Base-by-base conservation (phyloP, 2,329 filamentous ascomycete genomes). In the Venturia carpophila region DNA sequence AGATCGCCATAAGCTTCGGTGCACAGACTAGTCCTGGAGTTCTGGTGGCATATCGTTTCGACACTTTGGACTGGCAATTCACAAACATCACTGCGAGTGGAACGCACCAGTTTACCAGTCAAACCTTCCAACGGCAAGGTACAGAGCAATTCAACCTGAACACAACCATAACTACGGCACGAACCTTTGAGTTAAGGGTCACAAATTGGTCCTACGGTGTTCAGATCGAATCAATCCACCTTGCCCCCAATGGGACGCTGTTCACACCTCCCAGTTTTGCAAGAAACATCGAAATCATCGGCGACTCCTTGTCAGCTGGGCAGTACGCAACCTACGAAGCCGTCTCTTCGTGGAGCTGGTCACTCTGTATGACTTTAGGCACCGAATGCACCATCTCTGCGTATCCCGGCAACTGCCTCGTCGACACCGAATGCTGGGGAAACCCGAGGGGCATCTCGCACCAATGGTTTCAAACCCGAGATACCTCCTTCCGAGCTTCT, bases 141-240 rank as follows among this genome's bases (percentile, higher is more conserved):
- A 60, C 47, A 34, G 21, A 47, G 21, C 47, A 30, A 34, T 61
- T 64, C 47, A 58, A 27, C 13, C n/a, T 52, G 17, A 64, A 13
- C n/a, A 5, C 30, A 10, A 34, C 4, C 5, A 58, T 19, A 58
- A 42, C 52, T 11, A 76, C 71, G 49, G 79, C 79, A 0, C 77
- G 78, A 41, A 79, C 77, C 0, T 84, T 86, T 66, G 83, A 86
- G 70, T 72, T 86, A 69, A 76, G 83, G 70, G 83, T 86, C 19
- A 83, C 83, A 1, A 87, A 87, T 69, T 87, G 83, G 83, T 83
- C 78, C 19, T 82, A 82, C 68, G 83, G 83, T 13, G 79, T 86
- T 3, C 84, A 87, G 71, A 79, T 87, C 56, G 74, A 76, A 21
- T 75, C 78, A 9, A 77, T 86, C 1, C 81, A 84, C 64, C 75